Base-by-base conservation (phyloP, 495 filamentous ascomycete genomes). In the Penicillium canescens region DNA sequence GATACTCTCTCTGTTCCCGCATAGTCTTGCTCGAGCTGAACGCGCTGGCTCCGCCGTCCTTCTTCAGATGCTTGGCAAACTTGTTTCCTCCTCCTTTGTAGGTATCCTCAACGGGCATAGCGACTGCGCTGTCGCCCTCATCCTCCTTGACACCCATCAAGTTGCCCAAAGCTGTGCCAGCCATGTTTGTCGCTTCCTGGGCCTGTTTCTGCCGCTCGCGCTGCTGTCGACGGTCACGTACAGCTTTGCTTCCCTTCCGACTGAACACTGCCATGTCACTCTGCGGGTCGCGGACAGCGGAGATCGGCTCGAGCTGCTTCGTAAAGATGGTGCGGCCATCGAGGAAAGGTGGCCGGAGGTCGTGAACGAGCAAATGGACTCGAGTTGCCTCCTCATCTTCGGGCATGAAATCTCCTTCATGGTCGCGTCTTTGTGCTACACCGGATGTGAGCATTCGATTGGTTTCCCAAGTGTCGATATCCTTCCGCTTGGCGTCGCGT, bases 191-290 rank as follows among this genome's bases (percentile, higher is more conserved):
- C 33, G 95, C 92, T 56, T 96, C 88, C 69, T 98, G 91, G 7
- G 94, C 95, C 68, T 97, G 92, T 59, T 91, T 93, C 55, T 96
- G 90, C 33, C 95, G 84, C 66, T 99, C 95, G 47, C 91, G 87
- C 68, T 96, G 93, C 71, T 93, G 90, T 52, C 95, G 77, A 59
- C 86, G 86, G 54, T 99, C 94, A 62, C 87, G 87, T 9, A 99
- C 95, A 6, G 97, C 90, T 60, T 82, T 88, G 65, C 94, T 98
- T 2, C 95, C 95, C 71, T 96, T 98, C 18, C 93, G 84, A 75
- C 90, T 93, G 59, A 98, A 99, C 12, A 99, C 90, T 8, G 95
- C 95, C 95, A 99, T 96, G 62, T 99, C 95, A 67, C 95, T 98
- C 69, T 98, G 94, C 12, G 91, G 87, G 66, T 99, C 95, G 12